A percentile compares a stretch with the other conserved stretches of the same genome.
phyloP scores from a whole-genome alignment of 1,284 basidiomycete genomes.

The Ganoderma sinense region DNA sequence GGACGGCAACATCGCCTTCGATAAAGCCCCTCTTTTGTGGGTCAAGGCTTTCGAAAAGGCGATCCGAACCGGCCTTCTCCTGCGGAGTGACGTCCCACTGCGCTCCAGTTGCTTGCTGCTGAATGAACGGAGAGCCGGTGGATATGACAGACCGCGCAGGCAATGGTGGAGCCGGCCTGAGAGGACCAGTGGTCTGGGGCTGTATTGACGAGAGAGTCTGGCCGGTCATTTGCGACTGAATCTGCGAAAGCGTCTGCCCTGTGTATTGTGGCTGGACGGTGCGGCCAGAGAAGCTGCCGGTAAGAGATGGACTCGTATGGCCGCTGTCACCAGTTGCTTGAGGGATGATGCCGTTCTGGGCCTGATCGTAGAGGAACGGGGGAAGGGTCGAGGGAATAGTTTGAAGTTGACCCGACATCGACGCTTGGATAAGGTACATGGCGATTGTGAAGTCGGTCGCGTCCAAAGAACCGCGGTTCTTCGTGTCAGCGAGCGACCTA shows the following conservation, averaged over 20 bases:
- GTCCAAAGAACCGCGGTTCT: constrained; percentile 91
- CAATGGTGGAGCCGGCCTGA: constrained; percentile 56
- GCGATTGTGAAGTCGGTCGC: constrained; percentile 94
- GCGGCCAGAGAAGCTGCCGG: constrained; percentile 45
- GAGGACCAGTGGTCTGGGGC: constrained; percentile 54
- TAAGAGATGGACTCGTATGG: constrained; percentile 59
- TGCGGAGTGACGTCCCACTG: constrained; percentile 88
- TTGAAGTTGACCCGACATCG: constrained; percentile 85
- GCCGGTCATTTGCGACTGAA: constrained; percentile 55
- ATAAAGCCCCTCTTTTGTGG: constrained; percentile 80
- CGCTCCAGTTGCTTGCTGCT: constrained; percentile 32
- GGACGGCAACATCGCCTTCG: constrained; percentile 94
- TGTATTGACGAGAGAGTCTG: constrained; percentile 47
- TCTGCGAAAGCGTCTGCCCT: constrained; percentile 51
- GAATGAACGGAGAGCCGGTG: constrained; percentile 33
- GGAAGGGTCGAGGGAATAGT: constrained; percentile 84
- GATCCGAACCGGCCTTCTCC: constrained; percentile 86
- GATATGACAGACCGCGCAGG: constrained; percentile 47
- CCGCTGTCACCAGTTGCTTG: constrained; percentile 70
- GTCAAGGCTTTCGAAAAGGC: constrained; percentile 88
- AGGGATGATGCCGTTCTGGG: constrained; percentile 57
- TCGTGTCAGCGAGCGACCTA: constrained; percentile 83
- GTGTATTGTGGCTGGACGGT: constrained; percentile 70
- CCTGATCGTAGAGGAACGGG: constrained; percentile 92
- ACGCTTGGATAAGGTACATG: constrained; percentile 95